Percentiles rank a stretch among this genome's conserved stretches.
phyloP scores from a whole-genome alignment of 1,284 basidiomycete genomes.

The Sanghuangporus weigelae region DNA sequence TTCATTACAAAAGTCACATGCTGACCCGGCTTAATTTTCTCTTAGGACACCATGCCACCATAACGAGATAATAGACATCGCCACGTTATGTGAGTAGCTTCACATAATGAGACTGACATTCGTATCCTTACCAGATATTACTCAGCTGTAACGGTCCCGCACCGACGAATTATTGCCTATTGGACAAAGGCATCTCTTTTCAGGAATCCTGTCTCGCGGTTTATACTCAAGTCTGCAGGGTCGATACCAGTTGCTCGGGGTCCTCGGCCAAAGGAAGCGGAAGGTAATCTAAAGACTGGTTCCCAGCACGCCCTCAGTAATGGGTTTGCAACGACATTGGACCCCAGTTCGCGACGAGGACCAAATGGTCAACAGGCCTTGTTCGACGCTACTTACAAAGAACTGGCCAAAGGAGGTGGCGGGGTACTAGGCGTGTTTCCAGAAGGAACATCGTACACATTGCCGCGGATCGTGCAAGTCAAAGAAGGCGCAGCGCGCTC shows the following conservation, averaged over 20 bases:
- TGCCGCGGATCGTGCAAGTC: conserved; percentile 61
- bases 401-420: conserved; percentile 49
- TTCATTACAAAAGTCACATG: conserved; percentile 2
- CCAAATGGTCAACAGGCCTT: conserved; percentile 44
- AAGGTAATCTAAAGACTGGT: neutral
- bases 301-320: neutral
- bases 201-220: conserved; percentile 48
- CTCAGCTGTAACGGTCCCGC: conserved; percentile 49
- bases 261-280: conserved; percentile 16
- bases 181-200: conserved; percentile 71
- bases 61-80: conserved; percentile 67
- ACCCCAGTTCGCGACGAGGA: conserved; percentile 2
- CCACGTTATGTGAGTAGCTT: conserved; percentile 34
- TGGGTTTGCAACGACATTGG: conserved; percentile 19
- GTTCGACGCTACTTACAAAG: conserved; percentile 61
- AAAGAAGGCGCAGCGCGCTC: conserved; percentile 75
- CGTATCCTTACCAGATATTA: neutral
- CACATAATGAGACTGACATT: neutral
- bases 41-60: conserved; percentile 55
- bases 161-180: conserved; percentile 63
- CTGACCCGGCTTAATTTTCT: neutral
- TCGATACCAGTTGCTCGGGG: conserved; percentile 74
- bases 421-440: conserved; percentile 73
- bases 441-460: conserved; percentile 63
- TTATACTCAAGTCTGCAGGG: conserved; percentile 60